Percentiles rank a stretch among this genome's conserved stretches.
Conservation (phyloP, 2,329 filamentous ascomycete species). For the Xylariaceae sp. region DNA sequence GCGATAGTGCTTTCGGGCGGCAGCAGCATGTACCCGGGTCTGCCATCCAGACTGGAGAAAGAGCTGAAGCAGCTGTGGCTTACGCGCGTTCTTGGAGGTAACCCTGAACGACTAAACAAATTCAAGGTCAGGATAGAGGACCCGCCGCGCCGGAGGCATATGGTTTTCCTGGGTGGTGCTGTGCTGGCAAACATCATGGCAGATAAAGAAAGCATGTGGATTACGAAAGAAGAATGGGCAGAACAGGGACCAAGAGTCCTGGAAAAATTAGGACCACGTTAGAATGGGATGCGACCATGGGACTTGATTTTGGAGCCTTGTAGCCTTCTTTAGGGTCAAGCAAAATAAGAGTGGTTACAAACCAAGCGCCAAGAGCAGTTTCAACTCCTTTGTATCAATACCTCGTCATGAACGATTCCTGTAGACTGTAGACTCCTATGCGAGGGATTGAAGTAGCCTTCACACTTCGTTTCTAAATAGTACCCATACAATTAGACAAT, state of each 20-base stretch:
- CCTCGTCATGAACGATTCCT: too few relatives aligned
- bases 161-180: slow-evolving; percentile 98
- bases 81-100: slow-evolving; percentile 85
- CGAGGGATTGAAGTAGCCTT: too few relatives aligned
- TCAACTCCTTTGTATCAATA: too few relatives aligned
- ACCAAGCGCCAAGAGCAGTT: not conserved
- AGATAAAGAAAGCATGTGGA: slow-evolving; percentile 99
- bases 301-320: slow-evolving; percentile 4
- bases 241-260: slow-evolving; percentile 85
- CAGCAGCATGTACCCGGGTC: slow-evolving; percentile 97
- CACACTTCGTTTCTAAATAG: too few relatives aligned
- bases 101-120: slow-evolving; percentile 94
- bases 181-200: slow-evolving; percentile 99
- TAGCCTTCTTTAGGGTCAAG: slow-evolving; percentile 7
- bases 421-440: too few relatives aligned
- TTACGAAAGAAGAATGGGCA: slow-evolving; percentile 95
- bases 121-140: slow-evolving; percentile 99
- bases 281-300: slow-evolving; percentile 36
- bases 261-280: slow-evolving; percentile 93
- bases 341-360: not conserved
- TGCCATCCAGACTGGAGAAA: slow-evolving; percentile 95
- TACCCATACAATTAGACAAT: too few relatives aligned
- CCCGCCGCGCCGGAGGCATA: slow-evolving; percentile 91
- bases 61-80: slow-evolving; percentile 99
- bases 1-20: slow-evolving; percentile 96